phyloP scores from a whole-genome alignment of 2,329 filamentous ascomycete genomes.

The Penicillium hesseltinei region DNA sequence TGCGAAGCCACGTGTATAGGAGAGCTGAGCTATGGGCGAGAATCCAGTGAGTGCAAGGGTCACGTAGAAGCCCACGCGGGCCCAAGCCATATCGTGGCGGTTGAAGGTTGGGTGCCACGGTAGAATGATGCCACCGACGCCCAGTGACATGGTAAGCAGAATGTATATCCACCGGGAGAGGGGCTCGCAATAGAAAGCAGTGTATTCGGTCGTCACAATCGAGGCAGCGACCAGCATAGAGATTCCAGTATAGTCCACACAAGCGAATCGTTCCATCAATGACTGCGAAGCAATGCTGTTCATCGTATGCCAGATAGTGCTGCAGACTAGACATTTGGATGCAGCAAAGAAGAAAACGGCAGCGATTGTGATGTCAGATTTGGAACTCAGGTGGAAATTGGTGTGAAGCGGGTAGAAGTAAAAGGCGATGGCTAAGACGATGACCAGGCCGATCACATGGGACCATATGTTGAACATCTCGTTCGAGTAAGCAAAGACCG shows the following conservation, averaged over 20 bases:
- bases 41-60: slow-evolving; percentile 84
- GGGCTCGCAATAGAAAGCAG: slow-evolving; percentile 97
- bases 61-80: slow-evolving; percentile 86
- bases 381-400: slow-evolving; percentile 84
- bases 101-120: slow-evolving; percentile 98
- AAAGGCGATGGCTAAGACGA: slow-evolving; percentile 85
- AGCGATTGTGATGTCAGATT: slow-evolving; percentile 84
- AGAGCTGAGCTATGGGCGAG: slow-evolving; percentile 81
- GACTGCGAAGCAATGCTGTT: slow-evolving; percentile 89
- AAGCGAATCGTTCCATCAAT: slow-evolving; percentile 91
- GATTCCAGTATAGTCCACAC: slow-evolving; percentile 97
- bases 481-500: slow-evolving; percentile 81
- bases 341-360: slow-evolving; percentile 95
- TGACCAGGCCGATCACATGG: slow-evolving; percentile 81
- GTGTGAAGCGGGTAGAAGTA: slow-evolving; percentile 90
- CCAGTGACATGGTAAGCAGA: slow-evolving; percentile 72
- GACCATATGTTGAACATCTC: slow-evolving; percentile 98
- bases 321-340: slow-evolving; percentile 91
- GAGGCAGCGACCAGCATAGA: slow-evolving; percentile 87
- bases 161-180: slow-evolving; percentile 84
- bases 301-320: slow-evolving; percentile 98
- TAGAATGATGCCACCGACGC: slow-evolving; percentile 81
- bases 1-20: slow-evolving; percentile 69
- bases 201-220: slow-evolving; percentile 98
- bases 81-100: slow-evolving; percentile 85